Base-by-base conservation (phyloP, 116 monocot genomes). In the Papilionanthe hybrid region DNA sequence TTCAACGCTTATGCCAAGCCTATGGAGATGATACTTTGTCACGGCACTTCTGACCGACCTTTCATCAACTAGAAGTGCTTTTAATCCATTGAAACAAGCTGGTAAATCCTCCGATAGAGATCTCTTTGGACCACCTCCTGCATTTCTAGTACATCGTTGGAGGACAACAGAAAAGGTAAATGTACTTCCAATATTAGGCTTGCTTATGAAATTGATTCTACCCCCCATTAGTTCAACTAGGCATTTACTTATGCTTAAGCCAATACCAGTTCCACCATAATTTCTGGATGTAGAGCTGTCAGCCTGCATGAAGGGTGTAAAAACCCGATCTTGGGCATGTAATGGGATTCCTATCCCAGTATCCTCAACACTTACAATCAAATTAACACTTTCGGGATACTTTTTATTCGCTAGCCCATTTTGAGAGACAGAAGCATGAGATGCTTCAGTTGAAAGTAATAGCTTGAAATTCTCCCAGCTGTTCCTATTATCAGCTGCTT, bases 181-280 rank as follows among this genome's bases (percentile, higher is more conserved):
- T 55, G 99, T 99, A 84, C 99, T 99, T 72, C 99, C 99, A 77
- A 95, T 72, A 37, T 88, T 76, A 37, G 95, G 99, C 2, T 68
- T 79, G 72, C 95, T 95, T 11, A 85, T 75, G 79, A 99, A 99
- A 77, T 75, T 86, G 86, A 99, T 99, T 37, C 89, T 82, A 8
- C 99, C 99, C 56, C 84, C 85, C 99, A 99, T 99, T 69, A 99
- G 80, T 86, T 99, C 99, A 53, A 99, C 99, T 9, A 99, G 80
- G 68, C 99, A 99, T 76, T 99, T 99, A 76, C 93, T 99, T 55
- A 99, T 99, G 78, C 95, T 95, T 77, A 99, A 83, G 10, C 99
- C 99, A 87, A 99, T 99, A 60, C 99, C 99, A 30, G 99, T 99
- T 77, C 99, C 99, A 27, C 99, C 99, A 80, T 95, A 93, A 73